Base-by-base conservation (phyloP, 1,139 yeast species). In the Meyerozyma smithsonii region DNA sequence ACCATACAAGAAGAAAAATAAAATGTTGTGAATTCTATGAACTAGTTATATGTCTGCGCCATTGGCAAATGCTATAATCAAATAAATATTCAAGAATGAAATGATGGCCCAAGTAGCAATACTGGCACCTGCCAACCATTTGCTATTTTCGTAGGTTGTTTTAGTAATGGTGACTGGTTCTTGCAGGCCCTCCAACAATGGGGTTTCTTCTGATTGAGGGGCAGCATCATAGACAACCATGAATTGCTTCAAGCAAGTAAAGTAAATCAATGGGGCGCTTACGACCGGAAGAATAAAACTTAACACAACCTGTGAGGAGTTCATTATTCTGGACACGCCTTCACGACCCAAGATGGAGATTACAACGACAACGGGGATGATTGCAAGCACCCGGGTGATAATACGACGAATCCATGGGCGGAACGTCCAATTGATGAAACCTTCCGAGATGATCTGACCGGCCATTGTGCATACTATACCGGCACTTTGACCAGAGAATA, bases 391-490 rank as follows among this genome's bases (percentile, higher is more conserved):
- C 54, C 94, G 68, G 0, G 92, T 84, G n/a, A 79, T 57, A 8
- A 84, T 63, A 48, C 94, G 68, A 58, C 92, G 74, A n/a, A 80
- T 53, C 63, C 85, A 76, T 2, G 92, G 90, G 36, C 76, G 67
- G 21, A 84, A 51, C 0, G 78, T 69, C 94, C 92, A 84, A 46
- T 83, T 77, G 36, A 84, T 64, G 52, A 84, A 84, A 0, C 94
- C 94, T 57, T 84, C 94, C 41, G 87, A 79, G 8, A 84, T 84
- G 58, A 84, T 80, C 59, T 84, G 90, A 2, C 92, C 92, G 1
- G 90, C 81, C 72, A 84, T 73, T 1, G 94, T 84, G 58, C 92
- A 84, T 2, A 84, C 88, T 16, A 84, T 80, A 21, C 92, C 92
- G 1, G 92, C 92, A 49, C 87, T 80, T 52, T 84, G 86, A 14